phyloP scores from a whole-genome alignment of 2,329 filamentous ascomycete genomes.

The Epichloe glyceriae region DNA sequence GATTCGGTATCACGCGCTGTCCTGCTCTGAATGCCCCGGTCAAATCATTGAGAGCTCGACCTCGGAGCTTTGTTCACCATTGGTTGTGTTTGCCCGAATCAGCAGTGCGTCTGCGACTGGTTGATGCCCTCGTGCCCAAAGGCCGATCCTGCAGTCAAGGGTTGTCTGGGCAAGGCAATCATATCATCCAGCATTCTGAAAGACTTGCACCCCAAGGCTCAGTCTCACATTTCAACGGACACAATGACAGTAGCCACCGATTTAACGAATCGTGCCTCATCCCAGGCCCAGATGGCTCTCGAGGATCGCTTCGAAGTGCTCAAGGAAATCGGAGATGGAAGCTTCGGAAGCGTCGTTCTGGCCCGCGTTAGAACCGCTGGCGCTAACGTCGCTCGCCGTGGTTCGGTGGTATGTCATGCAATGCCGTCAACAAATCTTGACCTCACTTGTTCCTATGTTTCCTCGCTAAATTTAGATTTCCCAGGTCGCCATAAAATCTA shows the following conservation, averaged over 20 bases:
- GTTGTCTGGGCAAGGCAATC: not conserved
- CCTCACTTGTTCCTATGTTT: slow-evolving; percentile 6
- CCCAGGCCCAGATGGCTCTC: slow-evolving; percentile 50
- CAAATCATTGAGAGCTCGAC: slow-evolving; percentile 17
- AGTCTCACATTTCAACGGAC: slow-evolving; percentile 3
- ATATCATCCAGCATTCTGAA: not conserved
- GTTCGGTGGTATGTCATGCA: slow-evolving; percentile 65
- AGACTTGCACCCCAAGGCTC: not conserved
- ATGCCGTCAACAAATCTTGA: slow-evolving; percentile 6
- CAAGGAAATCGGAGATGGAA: slow-evolving; percentile 97
- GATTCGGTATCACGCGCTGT: slow-evolving; percentile 4
- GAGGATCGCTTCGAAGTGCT: slow-evolving; percentile 94
- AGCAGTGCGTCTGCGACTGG: slow-evolving; percentile 12
- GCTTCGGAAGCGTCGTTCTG: slow-evolving; percentile 90
- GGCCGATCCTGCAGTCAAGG: slow-evolving; percentile 1
- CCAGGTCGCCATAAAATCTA: slow-evolving; percentile 96
- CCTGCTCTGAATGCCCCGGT: slow-evolving; percentile 23
- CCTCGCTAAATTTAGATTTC: not conserved
- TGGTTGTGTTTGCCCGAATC: slow-evolving; percentile 4
- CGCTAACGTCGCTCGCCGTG: slow-evolving; percentile 73
- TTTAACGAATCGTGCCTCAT: slow-evolving; percentile 53
- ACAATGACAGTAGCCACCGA: slow-evolving; percentile 68
- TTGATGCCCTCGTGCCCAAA: slow-evolving; percentile 3
- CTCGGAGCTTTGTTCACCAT: slow-evolving; percentile 14
- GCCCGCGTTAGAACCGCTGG: slow-evolving; percentile 86